These are phyloP conservation scores for Plasmodium berghei DNA, from an alignment of 169 alveolate species.

Conservation along the genomic window DNA sequence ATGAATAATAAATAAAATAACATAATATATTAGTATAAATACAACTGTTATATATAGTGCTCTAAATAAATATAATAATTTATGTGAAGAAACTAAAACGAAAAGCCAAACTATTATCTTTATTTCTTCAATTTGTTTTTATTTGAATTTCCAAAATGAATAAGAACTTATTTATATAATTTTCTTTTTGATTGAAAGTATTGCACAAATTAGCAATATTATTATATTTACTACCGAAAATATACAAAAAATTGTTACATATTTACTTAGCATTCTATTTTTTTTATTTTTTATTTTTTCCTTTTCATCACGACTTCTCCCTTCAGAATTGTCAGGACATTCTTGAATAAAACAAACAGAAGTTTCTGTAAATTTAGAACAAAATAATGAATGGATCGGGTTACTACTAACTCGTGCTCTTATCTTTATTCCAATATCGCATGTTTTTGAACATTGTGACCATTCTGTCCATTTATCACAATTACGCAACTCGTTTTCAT, in stretches of 20 bases:
- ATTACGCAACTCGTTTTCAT: constrained; percentile 6
- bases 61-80: no score
- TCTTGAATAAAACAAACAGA: constrained; percentile 9
- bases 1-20: no score
- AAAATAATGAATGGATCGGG: constrained; percentile 1
- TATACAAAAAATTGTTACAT: constrained; percentile 36
- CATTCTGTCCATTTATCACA: constrained; percentile 66
- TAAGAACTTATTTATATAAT: constrained; percentile 19
- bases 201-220: constrained; percentile 20
- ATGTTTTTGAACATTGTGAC: constrained; percentile 52
- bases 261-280: constrained; percentile 2
- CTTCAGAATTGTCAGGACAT: neutral
- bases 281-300: constrained; percentile 2
- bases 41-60: no score
- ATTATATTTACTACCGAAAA: constrained; percentile 28
- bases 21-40: no score
- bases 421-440: constrained; percentile 52
- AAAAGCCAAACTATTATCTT: neutral
- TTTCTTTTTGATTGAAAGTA: constrained; percentile 48
- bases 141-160: neutral
- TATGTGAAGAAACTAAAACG: no score
- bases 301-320: neutral
- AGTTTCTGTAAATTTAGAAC: constrained; percentile 49
- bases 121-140: neutral
- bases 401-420: constrained; percentile 3